Evolutionary conservation across 2,329 filamentous ascomycete genomes (phyloP).

Genomic region (Sporothrix pseudoabietina): DNA sequence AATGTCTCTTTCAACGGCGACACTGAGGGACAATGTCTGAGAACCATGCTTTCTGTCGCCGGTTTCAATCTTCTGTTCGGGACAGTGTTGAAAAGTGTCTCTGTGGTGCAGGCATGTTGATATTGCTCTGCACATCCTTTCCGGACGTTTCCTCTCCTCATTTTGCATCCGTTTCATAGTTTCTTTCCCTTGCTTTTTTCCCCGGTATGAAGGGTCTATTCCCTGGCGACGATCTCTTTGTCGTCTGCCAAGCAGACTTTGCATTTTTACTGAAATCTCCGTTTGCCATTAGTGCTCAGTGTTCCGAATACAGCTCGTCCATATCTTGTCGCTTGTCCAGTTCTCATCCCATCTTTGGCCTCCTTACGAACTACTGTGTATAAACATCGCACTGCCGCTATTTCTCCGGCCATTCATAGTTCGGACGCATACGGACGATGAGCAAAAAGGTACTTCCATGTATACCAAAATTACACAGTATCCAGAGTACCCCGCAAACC

Average conservation of each 20-base stretch:
- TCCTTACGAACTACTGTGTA: too few species aligned
- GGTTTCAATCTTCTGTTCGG: neutral
- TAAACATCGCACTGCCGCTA: neutral
- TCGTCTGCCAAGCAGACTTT: neutral
- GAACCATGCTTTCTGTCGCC: neutral
- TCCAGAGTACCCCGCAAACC: neutral
- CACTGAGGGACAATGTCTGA: conserved; percentile 13
- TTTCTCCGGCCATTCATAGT: neutral
- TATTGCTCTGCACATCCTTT: neutral
- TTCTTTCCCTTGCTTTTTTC: neutral
- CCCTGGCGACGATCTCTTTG: neutral
- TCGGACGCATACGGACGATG: neutral
- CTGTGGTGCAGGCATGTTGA: neutral
- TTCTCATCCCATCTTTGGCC: neutral
- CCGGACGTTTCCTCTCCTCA: neutral
- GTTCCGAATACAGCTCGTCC: neutral
- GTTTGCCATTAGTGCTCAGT: neutral
- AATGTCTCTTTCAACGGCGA: neutral
- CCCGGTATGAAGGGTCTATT: neutral
- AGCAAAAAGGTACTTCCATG: neutral
- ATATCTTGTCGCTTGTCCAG: neutral
- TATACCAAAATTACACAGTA: neutral
- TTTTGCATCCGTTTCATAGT: neutral
- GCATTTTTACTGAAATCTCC: neutral
- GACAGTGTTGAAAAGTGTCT: neutral